Evolutionary conservation across 352 stramenopile species (phyloP), one percentile per base, ranked within the genome.

Genomic region (Globisporangium acanthophoron): DNA sequence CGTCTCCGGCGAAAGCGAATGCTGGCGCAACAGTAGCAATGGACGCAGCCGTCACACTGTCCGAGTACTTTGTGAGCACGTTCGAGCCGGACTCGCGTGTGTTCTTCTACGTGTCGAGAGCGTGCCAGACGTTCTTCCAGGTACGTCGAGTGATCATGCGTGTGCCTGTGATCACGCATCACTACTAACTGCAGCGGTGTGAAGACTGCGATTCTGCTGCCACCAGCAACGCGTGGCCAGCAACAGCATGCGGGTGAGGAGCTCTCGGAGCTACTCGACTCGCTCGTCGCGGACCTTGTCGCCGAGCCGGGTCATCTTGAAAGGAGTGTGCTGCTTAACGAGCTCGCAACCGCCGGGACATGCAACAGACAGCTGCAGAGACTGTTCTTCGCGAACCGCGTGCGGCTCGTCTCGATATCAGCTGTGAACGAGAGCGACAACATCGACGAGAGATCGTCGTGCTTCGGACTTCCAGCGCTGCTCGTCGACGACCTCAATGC

Each of bases 11-110:
- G n/a, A 51, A 56, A 33, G 27, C 29, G 6, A 11, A 3, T 39
- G 18, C 37, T n/a, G 21, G 15, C 6, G 24, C 16, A 29, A 12
- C 11, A 18, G 24, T 18, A 3, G 33, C 39, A 27, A 41, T 3
- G 3, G n/a, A 37, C 9, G 24, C 13, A 39, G 29, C 7, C 20
- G 11, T 15, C 37, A 37, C 20, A 15, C 5, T 31, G 16, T 51
- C 56, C 3, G 61, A 76, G 52, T 59, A 72, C 56, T 80, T 75
- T 46, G 66, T 89, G 35, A 72, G 70, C n/a, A 89, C 76, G 5
- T 87, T 89, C 51, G 79, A 89, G 54, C 74, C 74, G 3, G 63
- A 71, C 2, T 83, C 79, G n/a, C 67, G 77, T 20, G 64, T 80
- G 40, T 83, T 83, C 39, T 84, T 78, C 62, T 73, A 75, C n/a